A percentile compares a stretch with the other conserved stretches of the same genome.
Conservation (phyloP, 345 rosid species). For the Brassica rapa region DNA sequence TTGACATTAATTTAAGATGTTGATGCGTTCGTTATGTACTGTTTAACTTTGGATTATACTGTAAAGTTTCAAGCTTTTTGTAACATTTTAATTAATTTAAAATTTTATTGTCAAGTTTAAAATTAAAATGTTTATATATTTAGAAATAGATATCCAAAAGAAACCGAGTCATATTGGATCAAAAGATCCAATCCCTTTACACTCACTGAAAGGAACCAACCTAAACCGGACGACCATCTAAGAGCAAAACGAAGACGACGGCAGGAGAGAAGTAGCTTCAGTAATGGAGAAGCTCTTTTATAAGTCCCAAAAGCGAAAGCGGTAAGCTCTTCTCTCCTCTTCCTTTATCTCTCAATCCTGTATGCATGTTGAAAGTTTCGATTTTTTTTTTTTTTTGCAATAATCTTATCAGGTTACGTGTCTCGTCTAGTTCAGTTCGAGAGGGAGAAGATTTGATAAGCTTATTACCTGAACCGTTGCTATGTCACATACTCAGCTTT, state of each 20-base stretch:
- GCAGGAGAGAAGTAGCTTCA: neutral
- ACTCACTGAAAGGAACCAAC: neutral
- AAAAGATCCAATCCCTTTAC: too few species aligned
- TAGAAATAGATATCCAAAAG: too few species aligned
- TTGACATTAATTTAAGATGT: neutral
- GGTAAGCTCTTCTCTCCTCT: neutral
- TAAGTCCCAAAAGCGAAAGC: neutral
- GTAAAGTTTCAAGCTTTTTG: too few species aligned
- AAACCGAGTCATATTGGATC: too few species aligned
- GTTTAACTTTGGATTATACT: too few species aligned
- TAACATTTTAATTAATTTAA: too few species aligned
- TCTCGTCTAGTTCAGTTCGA: neutral
- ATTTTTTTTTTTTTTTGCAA: neutral
- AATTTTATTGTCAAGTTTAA: too few species aligned
- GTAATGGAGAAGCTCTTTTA: neutral
- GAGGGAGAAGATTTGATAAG: conserved; percentile 7
- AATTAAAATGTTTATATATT: too few species aligned
- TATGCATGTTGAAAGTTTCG: neutral
- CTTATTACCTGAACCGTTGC: conserved; percentile 13
- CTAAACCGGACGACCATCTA: neutral
- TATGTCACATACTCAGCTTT: conserved; percentile 21
- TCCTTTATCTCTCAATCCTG: neutral
- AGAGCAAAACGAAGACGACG: neutral
- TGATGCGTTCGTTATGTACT: too few species aligned
- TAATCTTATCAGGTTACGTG: neutral